Percentiles rank a stretch among this genome's conserved stretches.
These are phyloP conservation scores for Pseudogymnoascus sp. DNA, from an alignment of 2,329 filamentous ascomycete species.

Conservation along the genomic window DNA sequence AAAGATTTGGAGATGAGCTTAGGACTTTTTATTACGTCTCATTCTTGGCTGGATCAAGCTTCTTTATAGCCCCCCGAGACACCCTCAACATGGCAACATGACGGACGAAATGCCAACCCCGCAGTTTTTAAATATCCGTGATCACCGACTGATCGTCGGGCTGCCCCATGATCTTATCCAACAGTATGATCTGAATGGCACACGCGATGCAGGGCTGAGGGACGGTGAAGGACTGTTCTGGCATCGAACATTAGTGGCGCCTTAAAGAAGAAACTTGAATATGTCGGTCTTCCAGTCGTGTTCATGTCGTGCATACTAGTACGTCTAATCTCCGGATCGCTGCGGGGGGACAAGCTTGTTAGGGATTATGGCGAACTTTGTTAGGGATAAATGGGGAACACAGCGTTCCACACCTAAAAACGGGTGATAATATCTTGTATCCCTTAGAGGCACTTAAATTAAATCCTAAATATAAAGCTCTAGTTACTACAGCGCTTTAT, in stretches of 20 bases:
- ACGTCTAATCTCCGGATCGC: background rate
- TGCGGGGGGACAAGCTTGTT: background rate
- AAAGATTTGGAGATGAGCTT: background rate
- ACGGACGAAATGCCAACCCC: background rate
- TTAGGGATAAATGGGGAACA: too few species aligned
- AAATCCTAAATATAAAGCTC: too few species aligned
- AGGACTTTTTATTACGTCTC: background rate
- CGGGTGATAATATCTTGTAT: too few species aligned
- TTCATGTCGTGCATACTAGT: background rate
- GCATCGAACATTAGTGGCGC: background rate
- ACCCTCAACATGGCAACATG: background rate
- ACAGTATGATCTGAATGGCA: background rate
- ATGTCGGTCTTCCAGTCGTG: background rate
- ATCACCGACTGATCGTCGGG: background rate
- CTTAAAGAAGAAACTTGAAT: background rate
- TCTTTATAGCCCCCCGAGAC: background rate
- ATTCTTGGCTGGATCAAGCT: background rate
- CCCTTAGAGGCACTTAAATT: too few species aligned
- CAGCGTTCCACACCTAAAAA: too few species aligned
- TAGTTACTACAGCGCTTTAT: too few species aligned
- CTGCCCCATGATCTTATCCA: background rate
- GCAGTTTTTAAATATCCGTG: background rate
- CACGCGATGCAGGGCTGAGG: constrained; percentile 8
- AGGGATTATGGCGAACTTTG: background rate
- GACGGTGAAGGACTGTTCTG: background rate